These are phyloP conservation scores for Scytalidium lignicola DNA, from an alignment of 2,329 filamentous ascomycete genomes.

Conservation along the genomic window DNA sequence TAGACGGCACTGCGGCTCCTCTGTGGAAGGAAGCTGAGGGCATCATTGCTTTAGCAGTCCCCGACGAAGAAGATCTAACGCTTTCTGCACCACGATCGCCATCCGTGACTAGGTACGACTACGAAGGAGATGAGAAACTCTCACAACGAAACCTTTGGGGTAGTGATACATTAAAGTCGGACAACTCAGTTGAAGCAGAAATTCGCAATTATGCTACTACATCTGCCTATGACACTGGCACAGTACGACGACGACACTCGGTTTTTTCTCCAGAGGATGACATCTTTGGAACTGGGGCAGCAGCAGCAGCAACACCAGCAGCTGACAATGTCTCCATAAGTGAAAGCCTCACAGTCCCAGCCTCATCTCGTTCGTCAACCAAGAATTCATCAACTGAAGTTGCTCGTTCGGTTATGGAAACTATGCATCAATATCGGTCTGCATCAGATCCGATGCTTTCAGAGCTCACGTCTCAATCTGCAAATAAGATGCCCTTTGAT, in stretches of 20 bases:
- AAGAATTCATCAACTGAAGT: constrained; percentile 42
- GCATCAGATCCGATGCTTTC: constrained; percentile 33
- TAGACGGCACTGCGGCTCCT: constrained; percentile 51
- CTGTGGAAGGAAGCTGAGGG: constrained; percentile 80
- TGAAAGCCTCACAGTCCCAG: constrained; percentile 12
- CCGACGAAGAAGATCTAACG: constrained; percentile 52
- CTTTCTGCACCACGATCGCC: constrained; percentile 23
- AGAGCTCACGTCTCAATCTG: constrained; percentile 24
- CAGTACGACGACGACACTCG: constrained; percentile 47
- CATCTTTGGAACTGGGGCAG: constrained; percentile 45
- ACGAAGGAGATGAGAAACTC: background rate
- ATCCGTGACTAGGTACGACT: constrained; percentile 6
- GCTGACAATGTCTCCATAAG: constrained; percentile 29
- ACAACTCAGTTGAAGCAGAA: constrained; percentile 39
- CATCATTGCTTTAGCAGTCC: constrained; percentile 78
- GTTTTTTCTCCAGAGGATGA: constrained; percentile 63
- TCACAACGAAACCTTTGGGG: constrained; percentile 7
- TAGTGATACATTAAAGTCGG: constrained; percentile 39
- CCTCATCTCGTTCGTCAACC: constrained; percentile 18
- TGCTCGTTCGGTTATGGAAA: constrained; percentile 55
- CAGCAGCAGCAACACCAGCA: constrained; percentile 15
- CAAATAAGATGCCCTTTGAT: constrained; percentile 57
- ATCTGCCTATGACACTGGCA: constrained; percentile 44
- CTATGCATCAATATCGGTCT: constrained; percentile 52
- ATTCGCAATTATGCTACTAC: constrained; percentile 17